A percentile compares a stretch with the other conserved stretches of the same genome.
These are phyloP conservation scores for Calonectria fujianensis DNA, from an alignment of 2,329 filamentous ascomycete species.

Conservation along the genomic window DNA sequence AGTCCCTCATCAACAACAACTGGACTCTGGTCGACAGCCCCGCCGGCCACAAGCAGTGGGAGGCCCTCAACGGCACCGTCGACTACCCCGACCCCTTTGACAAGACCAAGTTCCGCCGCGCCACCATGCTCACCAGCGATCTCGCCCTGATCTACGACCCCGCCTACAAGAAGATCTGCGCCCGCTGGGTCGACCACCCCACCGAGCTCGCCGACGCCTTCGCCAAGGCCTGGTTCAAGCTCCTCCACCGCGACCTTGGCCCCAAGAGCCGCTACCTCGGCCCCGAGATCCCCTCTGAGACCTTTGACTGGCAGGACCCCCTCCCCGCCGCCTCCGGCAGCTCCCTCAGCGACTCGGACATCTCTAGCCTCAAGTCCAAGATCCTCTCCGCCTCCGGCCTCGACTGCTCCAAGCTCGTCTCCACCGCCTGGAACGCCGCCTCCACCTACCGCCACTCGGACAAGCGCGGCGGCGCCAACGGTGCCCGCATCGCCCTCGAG, in stretches of 20 bases:
- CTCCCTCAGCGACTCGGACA: slow-evolving; percentile 77
- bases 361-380: slow-evolving; percentile 79
- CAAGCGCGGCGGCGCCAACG: slow-evolving; percentile 89
- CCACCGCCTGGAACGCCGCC: slow-evolving; percentile 81
- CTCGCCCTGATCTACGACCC: slow-evolving; percentile 83
- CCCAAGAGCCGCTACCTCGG: slow-evolving; percentile 82
- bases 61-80: slow-evolving; percentile 80
- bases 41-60: slow-evolving; percentile 85
- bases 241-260: slow-evolving; percentile 87
- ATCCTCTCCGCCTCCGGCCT: slow-evolving; percentile 77
- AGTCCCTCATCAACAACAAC: slow-evolving; percentile 86
- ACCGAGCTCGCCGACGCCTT: slow-evolving; percentile 82
- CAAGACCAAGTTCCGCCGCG: slow-evolving; percentile 81
- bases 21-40: slow-evolving; percentile 87
- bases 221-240: slow-evolving; percentile 87
- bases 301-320: slow-evolving; percentile 84
- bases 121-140: slow-evolving; percentile 87
- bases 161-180: slow-evolving; percentile 84
- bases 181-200: slow-evolving; percentile 80
- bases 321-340: slow-evolving; percentile 76
- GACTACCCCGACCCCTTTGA: slow-evolving; percentile 85
- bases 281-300: slow-evolving; percentile 82
- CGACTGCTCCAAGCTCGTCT: slow-evolving; percentile 76
- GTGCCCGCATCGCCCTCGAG: slow-evolving; percentile 83
- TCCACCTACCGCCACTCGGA: slow-evolving; percentile 84